phyloP scores from a whole-genome alignment of 1,284 basidiomycete genomes.

The Termitomyces sp. region DNA sequence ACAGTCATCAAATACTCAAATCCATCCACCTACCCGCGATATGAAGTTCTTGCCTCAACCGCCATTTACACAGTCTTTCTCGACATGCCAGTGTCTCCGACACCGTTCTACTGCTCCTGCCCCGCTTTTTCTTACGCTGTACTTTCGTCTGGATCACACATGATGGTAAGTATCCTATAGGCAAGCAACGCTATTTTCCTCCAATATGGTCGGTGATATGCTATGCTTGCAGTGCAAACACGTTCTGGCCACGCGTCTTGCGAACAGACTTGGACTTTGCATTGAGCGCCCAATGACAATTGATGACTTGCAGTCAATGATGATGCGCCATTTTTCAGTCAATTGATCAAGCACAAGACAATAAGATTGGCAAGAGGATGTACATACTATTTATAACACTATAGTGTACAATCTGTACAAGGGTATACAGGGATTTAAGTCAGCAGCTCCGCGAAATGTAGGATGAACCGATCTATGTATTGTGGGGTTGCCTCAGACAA shows the following conservation, averaged over 20 bases:
- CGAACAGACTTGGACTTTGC: slow-evolving; percentile 46
- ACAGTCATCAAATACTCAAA: slow-evolving; percentile 61
- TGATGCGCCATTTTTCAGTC: slow-evolving; percentile 21
- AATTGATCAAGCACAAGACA: background rate
- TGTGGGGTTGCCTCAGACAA: background rate
- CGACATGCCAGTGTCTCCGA: slow-evolving; percentile 36
- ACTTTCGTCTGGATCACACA: slow-evolving; percentile 49
- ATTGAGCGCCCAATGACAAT: slow-evolving; percentile 42
- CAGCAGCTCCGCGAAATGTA: background rate
- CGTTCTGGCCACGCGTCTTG: slow-evolving; percentile 59
- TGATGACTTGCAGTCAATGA: slow-evolving; percentile 42
- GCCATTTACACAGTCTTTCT: slow-evolving; percentile 59
- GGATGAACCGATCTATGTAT: background rate
- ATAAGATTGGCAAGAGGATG: no score
- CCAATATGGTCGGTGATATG: background rate
- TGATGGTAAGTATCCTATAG: slow-evolving; percentile 46
- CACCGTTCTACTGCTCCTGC: slow-evolving; percentile 64
- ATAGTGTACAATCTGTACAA: slow-evolving; percentile 1
- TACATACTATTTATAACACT: no score
- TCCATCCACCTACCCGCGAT: slow-evolving; percentile 52
- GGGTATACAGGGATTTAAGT: background rate
- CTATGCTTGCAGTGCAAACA: slow-evolving; percentile 64
- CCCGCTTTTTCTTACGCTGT: slow-evolving; percentile 65
- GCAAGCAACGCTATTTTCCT: background rate
- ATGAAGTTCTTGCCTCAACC: slow-evolving; percentile 62